Base-by-base conservation (phyloP, 345 rosid species). In the Cochlearia excelsa region DNA sequence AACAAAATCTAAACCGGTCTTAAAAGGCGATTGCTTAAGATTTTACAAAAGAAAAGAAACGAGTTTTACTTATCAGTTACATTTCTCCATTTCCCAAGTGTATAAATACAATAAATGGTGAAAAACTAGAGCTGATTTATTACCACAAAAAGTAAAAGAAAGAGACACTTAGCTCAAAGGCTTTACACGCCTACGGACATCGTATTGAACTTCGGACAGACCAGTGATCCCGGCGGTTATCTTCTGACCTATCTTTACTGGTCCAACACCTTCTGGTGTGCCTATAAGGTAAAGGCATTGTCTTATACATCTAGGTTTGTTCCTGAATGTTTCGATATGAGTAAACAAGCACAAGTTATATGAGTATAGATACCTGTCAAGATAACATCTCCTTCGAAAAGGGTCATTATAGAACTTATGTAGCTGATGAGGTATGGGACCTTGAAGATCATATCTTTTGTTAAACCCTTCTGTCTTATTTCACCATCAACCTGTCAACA, bases 401-500 rank as follows among this genome's bases (percentile, higher is more conserved):
- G 92, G 7, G 95, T 87, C 99, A 93, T 89, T 26, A 89, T 76
- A 28, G 95, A 85, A 56, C 95, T 87, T 58, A 89, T 93, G 81
- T 93, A 87, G 76, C 97, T 89, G 48, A 87, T 78, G 69, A 89
- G 92, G 72, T 70, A 80, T 1, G 99, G 95, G 59, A 89, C 80
- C 78, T 80, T 89, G 68, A 89, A 89, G 46, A 93, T 89, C 99
- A 87, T 89, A 69, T 93, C 99, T 57, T 75, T 83, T 46, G 97
- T 87, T 57, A 82, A 74, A 51, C 99, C 94, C 77, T 81, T 85
- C 71, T 85, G 97, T 58, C 85, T 66, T 64, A 78, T 75, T 75
- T 89, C 97, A 57, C 83, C 92, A 75, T 89, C 94, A 7, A 89
- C 95, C 99, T 86, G 75, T 4, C 26, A 16, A 39, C 41, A 53